Percentiles rank a stretch among this genome's conserved stretches.
Conservation (phyloP, 371 early-diverging fungal species). For the Mucor velutinosus region DNA sequence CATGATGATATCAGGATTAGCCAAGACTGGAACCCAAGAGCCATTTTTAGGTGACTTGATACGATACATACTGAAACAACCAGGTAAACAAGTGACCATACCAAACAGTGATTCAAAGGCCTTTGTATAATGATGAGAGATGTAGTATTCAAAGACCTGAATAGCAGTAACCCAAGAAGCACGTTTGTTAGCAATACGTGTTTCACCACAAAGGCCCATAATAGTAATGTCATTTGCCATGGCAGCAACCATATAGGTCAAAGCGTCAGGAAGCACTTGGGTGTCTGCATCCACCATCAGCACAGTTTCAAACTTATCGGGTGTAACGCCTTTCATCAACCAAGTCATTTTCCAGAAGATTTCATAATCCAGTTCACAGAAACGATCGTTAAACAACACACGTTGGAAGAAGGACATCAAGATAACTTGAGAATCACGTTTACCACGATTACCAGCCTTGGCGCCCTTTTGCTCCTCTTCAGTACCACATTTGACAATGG, state of each 20-base stretch:
- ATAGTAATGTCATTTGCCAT: conserved; percentile 83
- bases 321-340: conserved; percentile 82
- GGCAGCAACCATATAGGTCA: conserved; percentile 78
- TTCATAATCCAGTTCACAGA: conserved; percentile 95
- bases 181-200: conserved; percentile 82
- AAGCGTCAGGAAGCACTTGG: conserved; percentile 75
- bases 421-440: conserved; percentile 98
- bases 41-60: conserved; percentile 81
- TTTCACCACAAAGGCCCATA: conserved; percentile 89
- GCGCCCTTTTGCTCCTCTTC: conserved; percentile 41
- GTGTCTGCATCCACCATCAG: conserved; percentile 99
- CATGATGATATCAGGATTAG: conserved; percentile 87
- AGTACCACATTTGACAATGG: conserved; percentile 58
- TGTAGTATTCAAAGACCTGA: conserved; percentile 94
- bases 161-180: conserved; percentile 68
- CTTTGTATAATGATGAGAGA: conserved; percentile 94
- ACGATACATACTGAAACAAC: conserved; percentile 93
- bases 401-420: conserved; percentile 96
- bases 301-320: conserved; percentile 87
- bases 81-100: conserved; percentile 97
- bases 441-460: conserved; percentile 96
- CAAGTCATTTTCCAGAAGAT: conserved; percentile 89
- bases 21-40: conserved; percentile 82
- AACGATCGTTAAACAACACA: conserved; percentile 89
- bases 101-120: conserved; percentile 97